These are phyloP conservation scores for Aspergillus terreus DNA, from an alignment of 2,329 filamentous ascomycete genomes.

Conservation along the genomic window DNA sequence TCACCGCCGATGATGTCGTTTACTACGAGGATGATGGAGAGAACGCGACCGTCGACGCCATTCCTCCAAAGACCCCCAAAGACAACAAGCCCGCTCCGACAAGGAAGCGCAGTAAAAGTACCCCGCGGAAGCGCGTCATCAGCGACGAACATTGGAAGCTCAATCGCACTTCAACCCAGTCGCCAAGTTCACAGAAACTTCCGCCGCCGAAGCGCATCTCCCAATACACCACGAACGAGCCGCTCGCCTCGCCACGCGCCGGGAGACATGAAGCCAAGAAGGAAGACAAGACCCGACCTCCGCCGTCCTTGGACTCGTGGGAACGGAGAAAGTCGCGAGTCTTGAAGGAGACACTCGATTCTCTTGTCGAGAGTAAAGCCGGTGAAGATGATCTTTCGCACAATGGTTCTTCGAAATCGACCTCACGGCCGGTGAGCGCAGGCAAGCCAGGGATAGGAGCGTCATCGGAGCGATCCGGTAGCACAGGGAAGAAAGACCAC, in stretches of 20 bases:
- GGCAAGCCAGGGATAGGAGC: constrained; percentile 21
- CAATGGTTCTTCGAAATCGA: constrained; percentile 16
- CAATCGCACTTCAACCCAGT: constrained; percentile 47
- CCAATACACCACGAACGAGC: constrained; percentile 34
- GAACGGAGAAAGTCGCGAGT: constrained; percentile 23
- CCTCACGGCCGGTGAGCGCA: constrained; percentile 19
- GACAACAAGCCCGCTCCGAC: constrained; percentile 22
- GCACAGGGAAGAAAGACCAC: constrained; percentile 23
- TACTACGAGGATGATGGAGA: constrained; percentile 54
- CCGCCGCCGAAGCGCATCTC: constrained; percentile 41
- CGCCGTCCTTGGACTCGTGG: constrained; percentile 23
- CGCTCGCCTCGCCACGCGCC: constrained; percentile 20
- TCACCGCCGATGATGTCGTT: constrained; percentile 56
- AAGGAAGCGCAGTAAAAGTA: constrained; percentile 46
- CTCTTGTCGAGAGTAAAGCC: constrained; percentile 17
- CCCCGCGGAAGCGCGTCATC: constrained; percentile 86
- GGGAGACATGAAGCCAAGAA: constrained; percentile 25
- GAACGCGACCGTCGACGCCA: constrained; percentile 22
- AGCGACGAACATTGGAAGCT: constrained; percentile 83
- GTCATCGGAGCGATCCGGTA: constrained; percentile 20
- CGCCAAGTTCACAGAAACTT: constrained; percentile 1
- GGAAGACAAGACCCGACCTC: constrained; percentile 19
- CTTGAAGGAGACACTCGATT: constrained; percentile 16
- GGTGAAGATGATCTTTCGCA: constrained; percentile 15
- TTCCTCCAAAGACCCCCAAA: constrained; percentile 17